Conservation (phyloP, 371 early-diverging fungal genomes). For the Mortierella sp. region DNA sequence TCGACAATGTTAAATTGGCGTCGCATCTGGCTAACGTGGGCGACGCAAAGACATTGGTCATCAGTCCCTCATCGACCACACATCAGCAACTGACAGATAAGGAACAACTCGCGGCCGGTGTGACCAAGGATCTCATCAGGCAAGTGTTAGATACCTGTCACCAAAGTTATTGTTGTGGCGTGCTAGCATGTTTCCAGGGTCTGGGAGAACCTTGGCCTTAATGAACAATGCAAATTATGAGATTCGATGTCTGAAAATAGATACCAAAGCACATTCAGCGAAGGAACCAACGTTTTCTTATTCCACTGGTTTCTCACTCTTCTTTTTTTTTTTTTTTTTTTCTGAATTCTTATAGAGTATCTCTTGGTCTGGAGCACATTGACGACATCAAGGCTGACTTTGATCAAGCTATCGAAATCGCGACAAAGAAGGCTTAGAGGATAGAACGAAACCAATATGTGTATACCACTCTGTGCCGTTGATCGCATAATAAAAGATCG, state of each 20-base stretch:
- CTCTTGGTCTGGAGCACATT: slow-evolving; percentile 92
- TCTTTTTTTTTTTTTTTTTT: not conserved
- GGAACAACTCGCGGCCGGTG: slow-evolving; percentile 83
- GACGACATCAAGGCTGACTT: slow-evolving; percentile 90
- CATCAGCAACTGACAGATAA: slow-evolving; percentile 87
- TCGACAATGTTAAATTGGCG: slow-evolving; percentile 80
- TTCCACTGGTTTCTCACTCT: not conserved
- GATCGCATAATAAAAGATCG: too few relatives aligned
- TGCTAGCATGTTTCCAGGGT: too few relatives aligned
- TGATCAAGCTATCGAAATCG: slow-evolving; percentile 60
- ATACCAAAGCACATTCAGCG: too few relatives aligned
- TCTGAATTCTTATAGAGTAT: slow-evolving; percentile 59
- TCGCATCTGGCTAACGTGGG: slow-evolving; percentile 93
- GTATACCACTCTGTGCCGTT: too few relatives aligned
- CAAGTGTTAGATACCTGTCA: slow-evolving; percentile 1
- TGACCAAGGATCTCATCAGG: slow-evolving; percentile 86
- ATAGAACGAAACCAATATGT: not conserved
- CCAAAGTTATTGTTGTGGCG: too few relatives aligned
- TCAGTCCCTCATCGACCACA: slow-evolving; percentile 87
- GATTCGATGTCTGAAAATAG: too few relatives aligned
- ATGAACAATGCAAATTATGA: too few relatives aligned
- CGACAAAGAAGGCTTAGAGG: slow-evolving; percentile 16
- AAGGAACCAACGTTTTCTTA: too few relatives aligned
- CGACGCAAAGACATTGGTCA: slow-evolving; percentile 88
- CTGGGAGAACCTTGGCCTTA: too few relatives aligned